A percentile compares a stretch with the other conserved stretches of the same genome.
Evolutionary conservation across 2,329 filamentous ascomycete genomes (phyloP).

Genomic region (Rhinocladiella mackenziei): DNA sequence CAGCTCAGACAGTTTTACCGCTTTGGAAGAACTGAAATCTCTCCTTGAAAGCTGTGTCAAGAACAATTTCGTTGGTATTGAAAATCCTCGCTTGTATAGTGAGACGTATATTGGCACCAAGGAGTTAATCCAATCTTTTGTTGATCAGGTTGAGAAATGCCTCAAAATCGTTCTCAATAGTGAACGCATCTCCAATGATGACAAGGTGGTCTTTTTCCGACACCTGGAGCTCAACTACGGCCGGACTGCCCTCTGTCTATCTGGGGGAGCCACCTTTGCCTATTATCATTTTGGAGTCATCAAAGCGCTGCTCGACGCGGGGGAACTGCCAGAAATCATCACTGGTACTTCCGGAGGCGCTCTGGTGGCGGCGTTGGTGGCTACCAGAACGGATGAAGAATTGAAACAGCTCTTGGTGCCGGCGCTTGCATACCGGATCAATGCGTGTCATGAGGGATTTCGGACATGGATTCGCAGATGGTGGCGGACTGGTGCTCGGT

Average conservation of each 20-base stretch:
- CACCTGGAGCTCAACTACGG: slow-evolving; percentile 87
- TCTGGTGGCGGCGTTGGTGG: slow-evolving; percentile 78
- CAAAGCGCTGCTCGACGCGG: slow-evolving; percentile 80
- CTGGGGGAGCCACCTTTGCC: slow-evolving; percentile 88
- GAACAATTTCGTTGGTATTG: slow-evolving; percentile 93
- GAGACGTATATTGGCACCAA: slow-evolving; percentile 99
- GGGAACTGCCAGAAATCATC: slow-evolving; percentile 85
- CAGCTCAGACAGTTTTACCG: slow-evolving; percentile 31
- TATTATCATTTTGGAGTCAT: slow-evolving; percentile 96
- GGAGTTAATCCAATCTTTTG: slow-evolving; percentile 80
- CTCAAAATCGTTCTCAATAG: slow-evolving; percentile 67
- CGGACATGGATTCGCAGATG: slow-evolving; percentile 74
- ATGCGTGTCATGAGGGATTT: slow-evolving; percentile 74
- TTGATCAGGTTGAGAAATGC: slow-evolving; percentile 63
- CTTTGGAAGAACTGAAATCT: slow-evolving; percentile 70
- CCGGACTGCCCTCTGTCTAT: slow-evolving; percentile 85
- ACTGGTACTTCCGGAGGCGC: slow-evolving; percentile 95
- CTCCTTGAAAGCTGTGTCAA: slow-evolving; percentile 89
- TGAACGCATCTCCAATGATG: slow-evolving; percentile 62
- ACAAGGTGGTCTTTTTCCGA: slow-evolving; percentile 80
- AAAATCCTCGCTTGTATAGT: slow-evolving; percentile 91
- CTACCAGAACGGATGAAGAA: slow-evolving; percentile 88
- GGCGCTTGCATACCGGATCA: slow-evolving; percentile 78
- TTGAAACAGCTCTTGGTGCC: slow-evolving; percentile 80
- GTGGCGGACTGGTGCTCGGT: slow-evolving; percentile 89